Base-by-base conservation (phyloP, 352 stramenopile genomes). In the Pythium folliculosum region DNA sequence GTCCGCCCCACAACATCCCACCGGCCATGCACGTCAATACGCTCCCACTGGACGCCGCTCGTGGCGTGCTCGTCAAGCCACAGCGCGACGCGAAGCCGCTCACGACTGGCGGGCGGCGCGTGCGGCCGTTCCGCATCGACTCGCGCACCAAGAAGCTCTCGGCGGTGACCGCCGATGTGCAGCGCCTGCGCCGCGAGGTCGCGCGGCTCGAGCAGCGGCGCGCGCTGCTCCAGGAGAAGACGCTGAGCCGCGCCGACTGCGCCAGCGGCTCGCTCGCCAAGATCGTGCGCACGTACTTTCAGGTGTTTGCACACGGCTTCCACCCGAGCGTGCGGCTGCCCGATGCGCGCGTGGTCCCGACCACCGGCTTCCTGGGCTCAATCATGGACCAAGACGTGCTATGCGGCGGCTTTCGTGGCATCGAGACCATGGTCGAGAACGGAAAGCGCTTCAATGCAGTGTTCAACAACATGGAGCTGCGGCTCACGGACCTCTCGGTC, bases 381-480 rank as follows among this genome's bases (percentile, higher is more conserved):
- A 47, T 64, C 27, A 64, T 70, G 63, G 63, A 63, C 48, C 54
- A 70, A 58, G 62, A 69, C 19, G 37, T 69, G n/a, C n/a, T 64
- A 14, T 48, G 55, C 27, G 48, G 54, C 30, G 54, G 63, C 2
- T 70, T 70, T 17, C 55, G 63, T 16, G 54, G 55, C 23, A 23
- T 70, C 22, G 21, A 63, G 27, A 70, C 49, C 3, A 30, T 63
- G 54, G 27, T 63, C n/a, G 63, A 70, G 27, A 57, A 62, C 23
- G 52, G 62, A 23, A 57, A 62, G 23, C 62, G 62, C 19, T 69
- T 69, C 32, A 63, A 51, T 6, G 52, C n/a, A 1, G 38, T 69
- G 52, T 69, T 69, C 51, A 59, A 38, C 19, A 35, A 44, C 21
- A 14, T 69, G 43, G 37, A 69, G 22, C 32, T 69, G 4, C 40